Evolutionary conservation across 495 filamentous ascomycete genomes (phyloP).

Genomic region (Daldinia loculata): DNA sequence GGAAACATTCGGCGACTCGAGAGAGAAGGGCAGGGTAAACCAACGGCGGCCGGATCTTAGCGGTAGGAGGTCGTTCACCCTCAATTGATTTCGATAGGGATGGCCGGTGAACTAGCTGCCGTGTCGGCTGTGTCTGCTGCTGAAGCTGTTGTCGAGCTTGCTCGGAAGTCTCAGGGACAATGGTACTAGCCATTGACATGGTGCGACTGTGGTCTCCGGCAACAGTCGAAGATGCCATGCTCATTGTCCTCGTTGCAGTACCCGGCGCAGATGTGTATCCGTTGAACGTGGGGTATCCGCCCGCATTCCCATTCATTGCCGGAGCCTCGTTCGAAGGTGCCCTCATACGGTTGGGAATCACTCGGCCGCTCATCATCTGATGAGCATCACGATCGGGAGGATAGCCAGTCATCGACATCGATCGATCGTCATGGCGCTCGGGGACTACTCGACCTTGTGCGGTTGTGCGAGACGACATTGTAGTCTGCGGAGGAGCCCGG

Average conservation of each 20-base stretch:
- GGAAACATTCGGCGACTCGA: conserved; percentile 87
- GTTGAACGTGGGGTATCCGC: conserved; percentile 31
- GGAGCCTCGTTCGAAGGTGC: conserved; percentile 50
- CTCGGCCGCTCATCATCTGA: conserved; percentile 89
- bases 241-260: conserved; percentile 58
- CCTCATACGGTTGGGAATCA: conserved; percentile 72
- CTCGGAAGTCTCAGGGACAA: conserved; percentile 58
- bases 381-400: conserved; percentile 75
- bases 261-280: conserved; percentile 50
- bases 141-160: conserved; percentile 50
- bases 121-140: conserved; percentile 44
- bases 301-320: conserved; percentile 26
- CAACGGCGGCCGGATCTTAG: conserved; percentile 71
- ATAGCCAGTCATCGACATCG: conserved; percentile 95
- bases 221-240: conserved; percentile 61
- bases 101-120: conserved; percentile 53
- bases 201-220: conserved; percentile 58
- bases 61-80: conserved; percentile 58
- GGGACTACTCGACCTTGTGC: conserved; percentile 90
- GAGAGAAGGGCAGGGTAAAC: conserved; percentile 95
- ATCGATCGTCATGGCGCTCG: conserved; percentile 87
- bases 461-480: conserved; percentile 75
- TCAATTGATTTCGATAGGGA: conserved; percentile 58
- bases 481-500: conserved; percentile 74
- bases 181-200: conserved; percentile 92